These are phyloP conservation scores for Botrytis fabae DNA, from an alignment of 2,329 filamentous ascomycete genomes.

Conservation along the genomic window DNA sequence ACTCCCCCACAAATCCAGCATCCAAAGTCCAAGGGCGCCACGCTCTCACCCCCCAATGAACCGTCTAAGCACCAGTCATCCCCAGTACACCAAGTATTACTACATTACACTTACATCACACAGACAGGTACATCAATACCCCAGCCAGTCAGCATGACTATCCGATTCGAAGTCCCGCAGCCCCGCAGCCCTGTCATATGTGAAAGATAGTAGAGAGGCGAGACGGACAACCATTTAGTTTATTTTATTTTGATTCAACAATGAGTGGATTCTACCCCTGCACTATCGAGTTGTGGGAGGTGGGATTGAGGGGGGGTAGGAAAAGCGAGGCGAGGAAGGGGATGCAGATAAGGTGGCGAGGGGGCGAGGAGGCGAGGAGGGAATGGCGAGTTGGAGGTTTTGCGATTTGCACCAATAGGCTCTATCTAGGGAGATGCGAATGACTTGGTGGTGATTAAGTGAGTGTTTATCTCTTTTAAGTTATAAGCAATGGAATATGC, in stretches of 20 bases:
- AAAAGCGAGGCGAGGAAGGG: no score
- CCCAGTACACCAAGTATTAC: not conserved
- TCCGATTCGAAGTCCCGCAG: not conserved
- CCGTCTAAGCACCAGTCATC: not conserved
- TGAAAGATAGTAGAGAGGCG: not conserved
- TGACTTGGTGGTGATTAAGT: not conserved
- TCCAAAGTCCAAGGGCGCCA: not conserved
- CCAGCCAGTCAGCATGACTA: not conserved
- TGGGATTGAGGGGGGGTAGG: not conserved
- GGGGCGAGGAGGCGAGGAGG: not conserved
- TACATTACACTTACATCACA: no score
- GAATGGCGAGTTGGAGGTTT: not conserved
- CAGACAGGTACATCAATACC: not conserved
- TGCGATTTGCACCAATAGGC: not conserved
- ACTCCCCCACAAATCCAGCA: not conserved
- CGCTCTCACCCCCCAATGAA: not conserved
- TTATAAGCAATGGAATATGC: not conserved
- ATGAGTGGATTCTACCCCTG: not conserved
- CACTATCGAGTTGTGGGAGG: not conserved
- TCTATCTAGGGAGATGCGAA: not conserved
- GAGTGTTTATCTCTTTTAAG: not conserved
- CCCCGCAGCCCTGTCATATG: no score
- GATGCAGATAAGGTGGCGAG: no score
- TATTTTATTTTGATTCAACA: not conserved
- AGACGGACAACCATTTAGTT: not conserved